Conservation (phyloP, 306 rosid species). For the Mimosa bimucronata region DNA sequence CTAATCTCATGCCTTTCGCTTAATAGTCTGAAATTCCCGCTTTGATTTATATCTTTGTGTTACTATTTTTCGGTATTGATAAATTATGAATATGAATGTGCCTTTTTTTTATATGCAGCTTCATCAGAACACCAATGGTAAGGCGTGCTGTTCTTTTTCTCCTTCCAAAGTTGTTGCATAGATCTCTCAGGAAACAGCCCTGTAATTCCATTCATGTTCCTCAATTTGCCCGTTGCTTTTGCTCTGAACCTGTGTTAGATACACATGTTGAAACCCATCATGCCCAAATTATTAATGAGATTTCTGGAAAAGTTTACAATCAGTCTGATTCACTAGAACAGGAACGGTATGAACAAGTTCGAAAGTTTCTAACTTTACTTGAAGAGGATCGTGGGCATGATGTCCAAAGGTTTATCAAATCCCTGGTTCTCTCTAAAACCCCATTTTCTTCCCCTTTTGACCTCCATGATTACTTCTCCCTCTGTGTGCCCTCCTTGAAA, state of each 20-base stretch:
- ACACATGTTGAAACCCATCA: not conserved
- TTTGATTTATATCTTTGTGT: too few species aligned
- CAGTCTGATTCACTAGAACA: not conserved
- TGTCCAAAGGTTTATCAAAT: slow-evolving; percentile 36
- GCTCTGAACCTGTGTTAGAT: not conserved
- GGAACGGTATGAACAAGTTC: not conserved
- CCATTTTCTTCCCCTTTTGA: not conserved
- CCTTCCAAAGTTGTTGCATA: not conserved
- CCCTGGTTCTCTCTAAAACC: not conserved
- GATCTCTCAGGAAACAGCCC: not conserved
- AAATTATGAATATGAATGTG: too few species aligned
- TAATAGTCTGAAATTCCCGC: too few species aligned
- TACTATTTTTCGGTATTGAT: too few species aligned
- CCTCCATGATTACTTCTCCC: not conserved
- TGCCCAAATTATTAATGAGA: not conserved
- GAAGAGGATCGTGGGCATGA: slow-evolving; percentile 45
- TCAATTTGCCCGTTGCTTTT: not conserved
- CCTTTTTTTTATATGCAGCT: too few species aligned
- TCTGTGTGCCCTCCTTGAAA: not conserved
- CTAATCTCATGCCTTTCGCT: too few species aligned
- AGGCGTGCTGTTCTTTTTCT: not conserved
- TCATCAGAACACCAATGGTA: not conserved
- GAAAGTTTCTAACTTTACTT: slow-evolving; percentile 48
- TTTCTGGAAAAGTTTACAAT: not conserved
- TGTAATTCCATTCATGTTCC: not conserved